Evolutionary conservation across 73 alveolate species (phyloP), one percentile per base, ranked within the genome.

Genomic region (Paramecium sexaurelia): DNA sequence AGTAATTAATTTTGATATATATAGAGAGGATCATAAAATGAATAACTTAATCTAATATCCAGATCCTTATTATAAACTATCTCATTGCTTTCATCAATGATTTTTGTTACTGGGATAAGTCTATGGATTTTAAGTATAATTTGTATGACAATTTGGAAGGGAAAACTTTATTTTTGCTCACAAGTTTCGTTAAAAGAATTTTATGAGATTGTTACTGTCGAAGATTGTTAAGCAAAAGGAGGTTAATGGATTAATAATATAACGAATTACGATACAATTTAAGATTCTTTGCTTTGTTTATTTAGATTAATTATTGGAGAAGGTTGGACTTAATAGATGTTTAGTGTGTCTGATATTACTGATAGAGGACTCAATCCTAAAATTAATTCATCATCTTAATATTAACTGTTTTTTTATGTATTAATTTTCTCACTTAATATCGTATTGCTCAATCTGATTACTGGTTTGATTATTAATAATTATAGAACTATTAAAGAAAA

Each of bases 211-310:
- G 11, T 32, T n/a, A 73, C 17, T 9, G 24, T 13, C 32, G 39
- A 73, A 10, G 87, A 73, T 35, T 73, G 87, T 33, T 6, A n/a
- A 8, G 55, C 92, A 39, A 11, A 22, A 32, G 98, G 96, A 9
- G 98, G 98, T 0, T 45, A 27, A 27, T 95, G 98, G 98, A 66
- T 33, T 4, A 95, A 91, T 84, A 66, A 61, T 11, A 61, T 55
- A 10, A 33, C 91, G 22, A 88, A 92, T 37, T 95, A 93, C 61
- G 98, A 95, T 75, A 93, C 91, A 45, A 85, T 95, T 17, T 9
- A 51, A 26, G 66, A 86, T 36, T 95, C 98, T 0, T 41, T 82
- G 66, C 35, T 47, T 15, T 27, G 92, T 37, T 85, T 93, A 0
- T 90, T 91, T 47, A 19, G 73, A 47, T 82, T 93, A 85, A 24